phyloP scores from a whole-genome alignment of 371 early-diverging fungal species.

The Chytridium lagenaria region DNA sequence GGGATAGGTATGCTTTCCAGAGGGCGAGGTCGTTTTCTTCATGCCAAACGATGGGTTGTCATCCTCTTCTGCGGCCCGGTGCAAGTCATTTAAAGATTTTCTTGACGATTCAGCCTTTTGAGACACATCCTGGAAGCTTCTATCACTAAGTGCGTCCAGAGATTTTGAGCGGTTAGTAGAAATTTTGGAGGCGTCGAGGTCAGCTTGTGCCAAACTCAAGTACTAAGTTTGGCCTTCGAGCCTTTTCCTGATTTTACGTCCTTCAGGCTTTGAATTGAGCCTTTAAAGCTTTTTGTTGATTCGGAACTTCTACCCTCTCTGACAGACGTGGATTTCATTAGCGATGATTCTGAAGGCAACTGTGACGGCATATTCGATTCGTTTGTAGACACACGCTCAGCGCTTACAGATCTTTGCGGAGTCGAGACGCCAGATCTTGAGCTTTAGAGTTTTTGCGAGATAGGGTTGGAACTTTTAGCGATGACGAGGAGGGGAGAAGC shows the following conservation, averaged over 20 bases:
- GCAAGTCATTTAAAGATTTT: neutral
- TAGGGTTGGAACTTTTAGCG: constrained; percentile 8
- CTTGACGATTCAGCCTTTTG: neutral
- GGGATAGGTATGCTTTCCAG: no score
- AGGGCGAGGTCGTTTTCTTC: no score
- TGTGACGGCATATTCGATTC: no score
- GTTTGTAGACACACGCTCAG: neutral
- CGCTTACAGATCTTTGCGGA: neutral
- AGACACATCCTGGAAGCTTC: neutral
- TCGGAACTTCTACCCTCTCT: no score
- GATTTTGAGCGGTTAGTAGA: neutral
- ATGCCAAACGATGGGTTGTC: no score
- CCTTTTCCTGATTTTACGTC: neutral
- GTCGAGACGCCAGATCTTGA: neutral
- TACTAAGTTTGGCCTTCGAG: neutral
- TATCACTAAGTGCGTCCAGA: neutral
- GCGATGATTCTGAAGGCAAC: no score
- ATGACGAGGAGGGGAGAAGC: constrained; percentile 12
- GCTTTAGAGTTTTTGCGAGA: neutral
- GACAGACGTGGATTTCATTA: no score
- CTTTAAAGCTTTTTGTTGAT: neutral
- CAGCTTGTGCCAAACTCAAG: no score
- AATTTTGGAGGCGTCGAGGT: no score
- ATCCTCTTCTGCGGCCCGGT: neutral
- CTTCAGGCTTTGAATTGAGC: neutral